phyloP scores from a whole-genome alignment of 805 yeast species.

The Millerago galiae region DNA sequence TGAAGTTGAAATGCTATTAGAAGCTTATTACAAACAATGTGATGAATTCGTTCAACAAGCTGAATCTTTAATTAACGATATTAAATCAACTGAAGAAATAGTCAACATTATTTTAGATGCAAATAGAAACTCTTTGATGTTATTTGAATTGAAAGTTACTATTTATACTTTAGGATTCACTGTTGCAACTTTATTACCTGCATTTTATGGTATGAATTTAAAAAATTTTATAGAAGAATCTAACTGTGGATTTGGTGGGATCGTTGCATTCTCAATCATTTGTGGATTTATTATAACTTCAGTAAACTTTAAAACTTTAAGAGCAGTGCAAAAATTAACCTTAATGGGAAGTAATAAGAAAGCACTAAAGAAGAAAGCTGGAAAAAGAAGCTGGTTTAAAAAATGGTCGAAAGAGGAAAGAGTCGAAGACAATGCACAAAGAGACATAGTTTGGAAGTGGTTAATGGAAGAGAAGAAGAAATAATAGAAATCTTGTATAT shows the following conservation, averaged over 20 bases:
- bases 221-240: slow-evolving; percentile 74
- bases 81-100: slow-evolving; percentile 87
- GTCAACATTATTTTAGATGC: slow-evolving; percentile 89
- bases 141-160: slow-evolving; percentile 75
- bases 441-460: slow-evolving; percentile 53
- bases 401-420: slow-evolving; percentile 10
- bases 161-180: slow-evolving; percentile 82
- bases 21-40: slow-evolving; percentile 84
- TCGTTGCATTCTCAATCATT: slow-evolving; percentile 44
- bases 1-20: slow-evolving; percentile 82
- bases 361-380: slow-evolving; percentile 11
- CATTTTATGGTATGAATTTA: slow-evolving; percentile 84
- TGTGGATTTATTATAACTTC: slow-evolving; percentile 51
- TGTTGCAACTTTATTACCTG: slow-evolving; percentile 78
- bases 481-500: slow-evolving; percentile 5
- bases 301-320: slow-evolving; percentile 49
- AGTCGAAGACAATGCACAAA: slow-evolving; percentile 21
- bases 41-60: slow-evolving; percentile 92
- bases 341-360: slow-evolving; percentile 33
- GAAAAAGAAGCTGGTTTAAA: slow-evolving; percentile 17
- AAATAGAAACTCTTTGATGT: slow-evolving; percentile 83
- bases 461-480: slow-evolving; percentile 39
- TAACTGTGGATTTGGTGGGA: slow-evolving; percentile 52
- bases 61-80: slow-evolving; percentile 74
- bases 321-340: slow-evolving; percentile 59